Evolutionary conservation across 257 asterid species (phyloP).

Genomic region (Solanum appendiculatum): DNA sequence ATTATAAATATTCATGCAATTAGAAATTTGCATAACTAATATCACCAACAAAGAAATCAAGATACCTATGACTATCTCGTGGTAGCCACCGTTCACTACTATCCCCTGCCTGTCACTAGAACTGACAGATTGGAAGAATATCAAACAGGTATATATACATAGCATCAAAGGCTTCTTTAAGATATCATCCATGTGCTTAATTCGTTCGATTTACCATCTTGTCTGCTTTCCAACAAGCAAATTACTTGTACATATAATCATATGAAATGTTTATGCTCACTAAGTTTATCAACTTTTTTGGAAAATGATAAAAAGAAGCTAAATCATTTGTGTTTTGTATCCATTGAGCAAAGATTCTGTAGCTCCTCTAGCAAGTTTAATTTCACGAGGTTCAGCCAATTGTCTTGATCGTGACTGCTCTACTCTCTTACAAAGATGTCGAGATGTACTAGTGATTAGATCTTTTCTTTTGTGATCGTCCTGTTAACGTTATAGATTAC

Average conservation of each 20-base stretch:
- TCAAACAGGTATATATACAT: constrained; percentile 34
- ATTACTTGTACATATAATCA: neutral
- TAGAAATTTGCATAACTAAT: constrained; percentile 41
- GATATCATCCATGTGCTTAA: neutral
- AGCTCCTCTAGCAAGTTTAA: neutral
- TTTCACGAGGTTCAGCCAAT: neutral
- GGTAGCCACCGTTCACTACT: constrained; percentile 74
- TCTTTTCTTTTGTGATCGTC: neutral
- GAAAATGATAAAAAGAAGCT: too few species aligned
- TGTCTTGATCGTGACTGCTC: neutral
- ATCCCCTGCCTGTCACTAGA: constrained; percentile 36
- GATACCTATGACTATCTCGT: constrained; percentile 68
- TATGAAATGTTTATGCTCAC: neutral
- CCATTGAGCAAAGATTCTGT: too few species aligned
- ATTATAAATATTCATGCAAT: too few species aligned
- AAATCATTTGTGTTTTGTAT: too few species aligned
- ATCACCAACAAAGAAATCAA: constrained; percentile 47
- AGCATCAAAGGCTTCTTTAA: neutral
- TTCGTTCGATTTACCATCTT: neutral
- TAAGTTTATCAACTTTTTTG: too few species aligned
- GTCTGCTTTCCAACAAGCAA: neutral
- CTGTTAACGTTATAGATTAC: too few species aligned
- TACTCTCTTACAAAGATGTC: too few species aligned
- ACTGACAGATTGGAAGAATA: constrained; percentile 39
- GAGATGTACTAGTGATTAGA: too few species aligned